phyloP scores from a whole-genome alignment of 805 yeast species.

The Debaryomyces castellii region DNA sequence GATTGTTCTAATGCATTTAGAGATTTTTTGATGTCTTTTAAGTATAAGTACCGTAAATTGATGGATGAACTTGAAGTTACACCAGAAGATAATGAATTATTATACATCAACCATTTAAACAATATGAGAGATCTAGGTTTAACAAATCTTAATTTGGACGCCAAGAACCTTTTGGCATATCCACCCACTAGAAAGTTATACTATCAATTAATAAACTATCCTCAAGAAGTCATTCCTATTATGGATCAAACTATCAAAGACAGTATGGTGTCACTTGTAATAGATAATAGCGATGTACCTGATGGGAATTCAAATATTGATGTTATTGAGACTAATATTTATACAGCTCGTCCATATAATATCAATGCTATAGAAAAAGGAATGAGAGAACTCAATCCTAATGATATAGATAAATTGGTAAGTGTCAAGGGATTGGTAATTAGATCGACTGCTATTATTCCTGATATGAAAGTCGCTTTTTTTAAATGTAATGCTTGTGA shows the following conservation, averaged over 20 bases:
- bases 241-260: conserved; percentile 97
- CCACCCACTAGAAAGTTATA: conserved; percentile 76
- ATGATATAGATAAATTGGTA: conserved; percentile 90
- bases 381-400: conserved; percentile 91
- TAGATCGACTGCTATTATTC: conserved; percentile 86
- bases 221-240: conserved; percentile 94
- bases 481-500: conserved; percentile 94
- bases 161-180: conserved; percentile 73
- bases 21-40: conserved; percentile 80
- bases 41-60: conserved; percentile 65
- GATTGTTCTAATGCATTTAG: conserved; percentile 81
- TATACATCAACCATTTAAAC: conserved; percentile 71
- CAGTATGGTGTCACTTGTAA: conserved; percentile 72
- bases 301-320: conserved; percentile 44
- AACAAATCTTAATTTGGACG: conserved; percentile 82
- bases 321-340: conserved; percentile 76
- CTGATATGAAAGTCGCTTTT: conserved; percentile 97
- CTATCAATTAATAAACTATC: conserved; percentile 85
- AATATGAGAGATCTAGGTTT: conserved; percentile 77
- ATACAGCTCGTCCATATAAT: conserved; percentile 88
- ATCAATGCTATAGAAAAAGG: conserved; percentile 67
- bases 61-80: conserved; percentile 40
- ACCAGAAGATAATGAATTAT: conserved; percentile 65
- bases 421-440: conserved; percentile 87
- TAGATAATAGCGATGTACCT: conserved; percentile 39